Evolutionary conservation across 2,329 filamentous ascomycete genomes (phyloP).

Genomic region (Bretziella fagacearum): DNA sequence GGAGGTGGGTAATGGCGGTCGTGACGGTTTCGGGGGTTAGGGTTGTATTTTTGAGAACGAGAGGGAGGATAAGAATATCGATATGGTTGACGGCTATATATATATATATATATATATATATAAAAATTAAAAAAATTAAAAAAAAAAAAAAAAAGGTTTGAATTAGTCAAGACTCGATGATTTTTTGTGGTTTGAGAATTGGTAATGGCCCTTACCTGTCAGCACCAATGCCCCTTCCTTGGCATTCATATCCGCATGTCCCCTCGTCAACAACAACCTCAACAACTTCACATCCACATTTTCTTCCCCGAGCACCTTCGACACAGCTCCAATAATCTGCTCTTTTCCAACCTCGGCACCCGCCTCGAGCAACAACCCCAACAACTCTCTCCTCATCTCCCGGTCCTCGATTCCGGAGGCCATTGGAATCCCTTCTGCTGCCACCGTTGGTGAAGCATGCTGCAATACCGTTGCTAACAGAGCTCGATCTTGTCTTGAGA

Average conservation of each 20-base stretch:
- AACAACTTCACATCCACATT: slow-evolving; percentile 35
- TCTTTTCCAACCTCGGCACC: slow-evolving; percentile 27
- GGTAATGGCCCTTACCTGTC: slow-evolving; percentile 20
- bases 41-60: slow-evolving; percentile 30
- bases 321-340: slow-evolving; percentile 28
- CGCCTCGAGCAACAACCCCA: slow-evolving; percentile 29
- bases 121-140: no score
- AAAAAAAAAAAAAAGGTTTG: slow-evolving; percentile 9
- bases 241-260: slow-evolving; percentile 36
- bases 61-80: slow-evolving; percentile 32
- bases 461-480: slow-evolving; percentile 30
- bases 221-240: slow-evolving; percentile 28
- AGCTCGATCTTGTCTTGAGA: slow-evolving; percentile 30
- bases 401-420: slow-evolving; percentile 31
- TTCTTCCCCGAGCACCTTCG: slow-evolving; percentile 26
- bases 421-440: slow-evolving; percentile 30
- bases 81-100: slow-evolving; percentile 26
- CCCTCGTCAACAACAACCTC: slow-evolving; percentile 31
- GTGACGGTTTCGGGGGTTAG: slow-evolving; percentile 28
- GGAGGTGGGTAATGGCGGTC: slow-evolving; percentile 27
- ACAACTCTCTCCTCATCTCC: slow-evolving; percentile 29
- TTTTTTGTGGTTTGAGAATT: no score
- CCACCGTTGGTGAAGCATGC: slow-evolving; percentile 30
- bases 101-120: no score
- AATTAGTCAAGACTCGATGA: slow-evolving; percentile 13